Percentiles rank a stretch among this genome's conserved stretches.
Conservation (phyloP, 805 yeast species). For the Kuraishia hungarica region DNA sequence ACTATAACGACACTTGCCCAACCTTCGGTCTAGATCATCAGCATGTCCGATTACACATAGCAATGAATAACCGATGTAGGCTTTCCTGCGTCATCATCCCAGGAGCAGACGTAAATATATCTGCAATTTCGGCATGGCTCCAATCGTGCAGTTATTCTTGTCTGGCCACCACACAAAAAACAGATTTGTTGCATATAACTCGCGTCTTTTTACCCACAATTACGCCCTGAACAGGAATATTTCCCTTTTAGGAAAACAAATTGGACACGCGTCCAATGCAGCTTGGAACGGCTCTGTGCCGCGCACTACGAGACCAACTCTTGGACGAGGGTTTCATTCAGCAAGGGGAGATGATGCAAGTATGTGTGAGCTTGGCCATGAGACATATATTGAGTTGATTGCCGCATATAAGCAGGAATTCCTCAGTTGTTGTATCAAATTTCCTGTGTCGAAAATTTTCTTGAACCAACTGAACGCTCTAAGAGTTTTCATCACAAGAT, state of each 20-base stretch:
- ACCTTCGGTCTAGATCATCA: neutral
- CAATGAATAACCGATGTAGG: neutral
- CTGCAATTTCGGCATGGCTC: neutral
- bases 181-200: neutral
- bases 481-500: neutral
- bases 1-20: no score
- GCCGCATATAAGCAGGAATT: neutral
- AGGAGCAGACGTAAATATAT: neutral
- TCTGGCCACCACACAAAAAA: neutral
- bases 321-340: neutral
- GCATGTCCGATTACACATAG: neutral
- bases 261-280: neutral
- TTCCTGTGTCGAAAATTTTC: neutral
- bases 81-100: no score
- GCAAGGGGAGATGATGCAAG: neutral
- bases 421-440: neutral
- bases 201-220: neutral
- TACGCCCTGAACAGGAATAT: neutral
- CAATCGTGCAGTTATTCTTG: neutral
- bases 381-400: neutral
- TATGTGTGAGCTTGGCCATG: neutral
- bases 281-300: neutral
- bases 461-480: neutral
- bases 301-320: neutral
- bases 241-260: neutral